Conservation (phyloP, 2,329 filamentous ascomycete genomes). For the Aspergillus chevalieri region DNA sequence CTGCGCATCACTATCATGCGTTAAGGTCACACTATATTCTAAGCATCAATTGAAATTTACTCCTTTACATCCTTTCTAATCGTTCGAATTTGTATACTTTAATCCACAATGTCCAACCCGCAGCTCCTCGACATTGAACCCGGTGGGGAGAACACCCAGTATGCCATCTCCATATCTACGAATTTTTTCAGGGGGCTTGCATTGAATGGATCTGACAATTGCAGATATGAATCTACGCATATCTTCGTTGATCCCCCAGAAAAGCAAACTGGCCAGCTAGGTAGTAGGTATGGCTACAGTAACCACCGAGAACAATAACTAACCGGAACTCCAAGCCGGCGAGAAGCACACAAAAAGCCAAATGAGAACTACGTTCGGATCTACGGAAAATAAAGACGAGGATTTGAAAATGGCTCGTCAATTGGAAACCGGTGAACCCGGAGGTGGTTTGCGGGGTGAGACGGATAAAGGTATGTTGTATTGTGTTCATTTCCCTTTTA, state of each 20-base stretch:
- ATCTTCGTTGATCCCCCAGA: slow-evolving; percentile 44
- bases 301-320: background rate
- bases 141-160: slow-evolving; percentile 57
- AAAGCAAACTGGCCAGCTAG: slow-evolving; percentile 54
- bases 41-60: background rate
- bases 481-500: slow-evolving; percentile 16
- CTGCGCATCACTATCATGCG: background rate
- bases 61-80: background rate
- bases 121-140: slow-evolving; percentile 54
- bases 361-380: slow-evolving; percentile 19
- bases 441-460: slow-evolving; percentile 34
- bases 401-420: slow-evolving; percentile 51
- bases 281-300: slow-evolving; percentile 36
- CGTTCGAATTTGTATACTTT: background rate
- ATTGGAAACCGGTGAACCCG: slow-evolving; percentile 51
- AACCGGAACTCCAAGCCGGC: slow-evolving; percentile 14
- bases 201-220: background rate
- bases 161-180: slow-evolving; percentile 14
- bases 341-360: slow-evolving; percentile 29
- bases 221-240: slow-evolving; percentile 54
- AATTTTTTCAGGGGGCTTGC: background rate
- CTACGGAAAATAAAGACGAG: slow-evolving; percentile 44
- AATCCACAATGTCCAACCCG: slow-evolving; percentile 40
- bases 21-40: background rate
- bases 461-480: slow-evolving; percentile 35